A percentile compares a stretch with the other conserved stretches of the same genome.
Evolutionary conservation across 192 early-diverging fungal species (phyloP).

Genomic region (Chytriomyces confervae): DNA sequence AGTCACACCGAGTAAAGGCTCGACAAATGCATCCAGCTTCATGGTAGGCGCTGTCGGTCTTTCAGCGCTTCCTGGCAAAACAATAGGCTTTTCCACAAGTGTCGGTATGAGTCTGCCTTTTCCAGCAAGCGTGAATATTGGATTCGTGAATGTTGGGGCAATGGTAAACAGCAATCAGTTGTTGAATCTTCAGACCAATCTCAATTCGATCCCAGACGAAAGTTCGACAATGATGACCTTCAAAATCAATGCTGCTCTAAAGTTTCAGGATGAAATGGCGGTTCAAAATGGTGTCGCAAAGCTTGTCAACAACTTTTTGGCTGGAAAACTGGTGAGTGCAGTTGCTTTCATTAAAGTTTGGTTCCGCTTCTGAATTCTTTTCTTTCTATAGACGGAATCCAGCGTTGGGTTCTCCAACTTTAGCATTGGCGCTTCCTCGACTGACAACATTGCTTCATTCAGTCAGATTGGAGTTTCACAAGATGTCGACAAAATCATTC

Average conservation of each 20-base stretch:
- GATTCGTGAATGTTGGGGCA: conserved; percentile 29
- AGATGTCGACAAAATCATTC: conserved; percentile 4
- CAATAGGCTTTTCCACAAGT: conserved; percentile 28
- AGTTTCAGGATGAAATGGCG: conserved; percentile 36
- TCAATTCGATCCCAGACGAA: conserved; percentile 1
- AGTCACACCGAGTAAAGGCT: neutral
- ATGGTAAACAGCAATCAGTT: conserved; percentile 37
- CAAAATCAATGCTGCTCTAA: conserved; percentile 34
- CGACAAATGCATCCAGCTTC: neutral
- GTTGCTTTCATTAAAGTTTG: neutral
- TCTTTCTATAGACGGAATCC: neutral
- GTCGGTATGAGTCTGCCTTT: conserved; percentile 40
- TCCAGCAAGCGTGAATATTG: conserved; percentile 32
- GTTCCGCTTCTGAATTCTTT: neutral
- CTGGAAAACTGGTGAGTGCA: conserved; percentile 24
- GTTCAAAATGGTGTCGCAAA: conserved; percentile 38
- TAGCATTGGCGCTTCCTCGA: conserved; percentile 29
- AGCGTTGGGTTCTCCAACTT: conserved; percentile 15
- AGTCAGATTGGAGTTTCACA: conserved; percentile 33
- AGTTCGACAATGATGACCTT: conserved; percentile 16
- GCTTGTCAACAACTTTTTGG: conserved; percentile 41
- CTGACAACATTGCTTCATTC: conserved; percentile 36
- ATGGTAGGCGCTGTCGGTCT: conserved; percentile 29
- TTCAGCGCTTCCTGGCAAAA: conserved; percentile 41
- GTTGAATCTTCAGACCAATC: conserved; percentile 20